Conservation (phyloP, 2,329 filamentous ascomycete species). For the Trichoderma sp. region DNA sequence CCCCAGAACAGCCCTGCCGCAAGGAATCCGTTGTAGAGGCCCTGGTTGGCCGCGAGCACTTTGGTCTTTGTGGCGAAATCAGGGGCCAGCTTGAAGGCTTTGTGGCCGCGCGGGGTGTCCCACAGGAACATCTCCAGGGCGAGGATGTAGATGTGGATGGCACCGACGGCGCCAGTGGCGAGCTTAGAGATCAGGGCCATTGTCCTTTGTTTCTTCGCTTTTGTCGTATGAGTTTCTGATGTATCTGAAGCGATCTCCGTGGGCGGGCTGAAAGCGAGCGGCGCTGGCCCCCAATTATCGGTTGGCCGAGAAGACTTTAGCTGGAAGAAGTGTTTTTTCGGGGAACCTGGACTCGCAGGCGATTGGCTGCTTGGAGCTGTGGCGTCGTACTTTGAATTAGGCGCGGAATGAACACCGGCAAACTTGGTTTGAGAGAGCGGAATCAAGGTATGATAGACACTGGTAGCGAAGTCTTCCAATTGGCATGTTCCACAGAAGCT, state of each 20-base stretch:
- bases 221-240: background rate
- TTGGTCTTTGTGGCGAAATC: conserved; percentile 52
- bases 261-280: background rate
- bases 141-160: conserved; percentile 54
- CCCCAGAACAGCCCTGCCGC: conserved; percentile 54
- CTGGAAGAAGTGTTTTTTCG: background rate
- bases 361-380: background rate
- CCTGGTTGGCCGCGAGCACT: conserved; percentile 54
- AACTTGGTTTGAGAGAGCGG: background rate
- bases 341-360: background rate
- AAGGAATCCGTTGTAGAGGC: conserved; percentile 59
- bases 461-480: background rate
- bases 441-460: background rate
- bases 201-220: background rate
- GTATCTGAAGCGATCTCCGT: background rate
- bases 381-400: conserved; percentile 4
- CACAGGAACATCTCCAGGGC: conserved; percentile 56
- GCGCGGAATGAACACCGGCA: background rate
- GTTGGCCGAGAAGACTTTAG: conserved; percentile 8
- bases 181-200: conserved; percentile 37
- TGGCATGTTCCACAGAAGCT: background rate
- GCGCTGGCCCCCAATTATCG: conserved; percentile 1
- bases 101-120: conserved; percentile 51
- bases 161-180: conserved; percentile 46
- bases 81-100: conserved; percentile 49